Conservation (phyloP, 2,329 filamentous ascomycete species). For the Chrysoporthe puriensis region DNA sequence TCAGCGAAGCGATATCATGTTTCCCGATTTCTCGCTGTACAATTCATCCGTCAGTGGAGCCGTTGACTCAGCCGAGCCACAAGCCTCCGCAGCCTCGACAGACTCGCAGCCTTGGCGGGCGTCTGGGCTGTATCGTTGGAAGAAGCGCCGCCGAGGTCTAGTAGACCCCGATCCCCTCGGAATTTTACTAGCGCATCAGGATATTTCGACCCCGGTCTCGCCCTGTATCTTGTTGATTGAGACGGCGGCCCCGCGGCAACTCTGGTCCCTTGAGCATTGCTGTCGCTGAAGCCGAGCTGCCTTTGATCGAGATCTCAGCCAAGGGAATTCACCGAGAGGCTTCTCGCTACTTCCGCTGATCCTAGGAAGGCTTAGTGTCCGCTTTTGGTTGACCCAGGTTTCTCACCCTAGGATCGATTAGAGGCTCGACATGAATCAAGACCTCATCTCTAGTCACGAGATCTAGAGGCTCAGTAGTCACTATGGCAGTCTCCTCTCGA, state of each 20-base stretch:
- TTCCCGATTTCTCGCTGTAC: background rate
- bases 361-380: background rate
- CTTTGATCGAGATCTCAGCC: background rate
- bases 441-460: too few species aligned
- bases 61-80: background rate
- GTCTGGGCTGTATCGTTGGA: background rate
- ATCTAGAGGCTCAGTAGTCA: background rate
- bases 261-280: background rate
- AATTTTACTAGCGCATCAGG: background rate
- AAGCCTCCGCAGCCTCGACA: background rate
- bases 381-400: background rate
- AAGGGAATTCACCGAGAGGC: background rate
- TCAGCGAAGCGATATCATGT: background rate
- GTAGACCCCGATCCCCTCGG: background rate
- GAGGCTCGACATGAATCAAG: background rate
- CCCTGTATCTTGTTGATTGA: background rate
- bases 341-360: background rate
- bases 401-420: background rate
- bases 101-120: background rate
- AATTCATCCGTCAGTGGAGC: background rate
- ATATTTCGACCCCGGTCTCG: background rate
- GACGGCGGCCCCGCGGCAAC: too few species aligned
- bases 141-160: background rate
- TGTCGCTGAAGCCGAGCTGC: background rate
- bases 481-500: background rate